Evolutionary conservation across 345 rosid genomes (phyloP).

Genomic region (Microthlaspi erraticum): DNA sequence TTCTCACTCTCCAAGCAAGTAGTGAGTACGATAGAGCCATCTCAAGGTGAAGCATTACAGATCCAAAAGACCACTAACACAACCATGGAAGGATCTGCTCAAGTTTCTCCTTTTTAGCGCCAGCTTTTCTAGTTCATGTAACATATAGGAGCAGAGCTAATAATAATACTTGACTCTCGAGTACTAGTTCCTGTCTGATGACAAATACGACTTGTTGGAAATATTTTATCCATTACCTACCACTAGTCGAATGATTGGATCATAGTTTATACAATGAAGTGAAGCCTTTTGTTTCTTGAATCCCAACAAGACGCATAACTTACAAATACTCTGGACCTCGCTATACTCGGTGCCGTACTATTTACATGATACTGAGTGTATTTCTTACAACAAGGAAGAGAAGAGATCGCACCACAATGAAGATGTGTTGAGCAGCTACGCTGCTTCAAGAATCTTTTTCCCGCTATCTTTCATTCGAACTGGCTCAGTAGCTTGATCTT

Average conservation of each 20-base stretch:
- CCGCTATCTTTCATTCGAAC: constrained; percentile 44
- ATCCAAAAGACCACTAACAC: constrained; percentile 18
- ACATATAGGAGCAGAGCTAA: constrained; percentile 5
- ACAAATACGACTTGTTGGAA: constrained; percentile 8
- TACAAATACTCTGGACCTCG: constrained; percentile 12
- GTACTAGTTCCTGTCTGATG: constrained; percentile 23
- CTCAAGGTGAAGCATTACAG: constrained; percentile 2
- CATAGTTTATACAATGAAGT: constrained; percentile 29
- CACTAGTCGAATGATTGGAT: neutral
- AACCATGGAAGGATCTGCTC: constrained; percentile 21
- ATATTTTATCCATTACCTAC: neutral
- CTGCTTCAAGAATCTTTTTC: constrained; percentile 53
- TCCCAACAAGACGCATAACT: constrained; percentile 13
- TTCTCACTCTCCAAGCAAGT: constrained; percentile 6
- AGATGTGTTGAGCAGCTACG: constrained; percentile 40
- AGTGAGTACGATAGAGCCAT: constrained; percentile 18
- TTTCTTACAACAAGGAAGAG: constrained; percentile 6
- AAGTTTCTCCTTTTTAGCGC: constrained; percentile 12
- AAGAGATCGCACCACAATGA: constrained; percentile 32
- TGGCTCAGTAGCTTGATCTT: constrained; percentile 36
- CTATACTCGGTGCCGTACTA: constrained; percentile 10
- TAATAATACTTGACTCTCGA: neutral
- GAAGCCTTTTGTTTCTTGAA: constrained; percentile 26
- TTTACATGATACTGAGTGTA: neutral
- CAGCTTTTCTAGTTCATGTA: constrained; percentile 30